A percentile compares a stretch with the other conserved stretches of the same genome.
These are phyloP conservation scores for Artemisia annua DNA, from an alignment of 129 eudicot species.

Conservation along the genomic window DNA sequence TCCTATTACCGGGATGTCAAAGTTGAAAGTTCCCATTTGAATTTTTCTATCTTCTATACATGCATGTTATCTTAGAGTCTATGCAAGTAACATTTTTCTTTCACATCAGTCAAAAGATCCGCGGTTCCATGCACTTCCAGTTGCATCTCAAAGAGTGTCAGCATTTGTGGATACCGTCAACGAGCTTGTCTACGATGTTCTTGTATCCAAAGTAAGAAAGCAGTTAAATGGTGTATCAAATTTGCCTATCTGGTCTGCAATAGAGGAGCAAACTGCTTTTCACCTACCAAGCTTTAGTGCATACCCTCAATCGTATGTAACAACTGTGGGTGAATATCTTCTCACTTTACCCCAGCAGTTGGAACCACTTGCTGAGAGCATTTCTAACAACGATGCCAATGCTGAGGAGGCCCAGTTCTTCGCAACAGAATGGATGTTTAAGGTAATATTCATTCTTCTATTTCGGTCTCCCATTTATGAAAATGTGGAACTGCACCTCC, in stretches of 20 bases:
- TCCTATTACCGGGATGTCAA: neutral
- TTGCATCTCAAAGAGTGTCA: slow-evolving; percentile 84
- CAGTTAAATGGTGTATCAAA: slow-evolving; percentile 67
- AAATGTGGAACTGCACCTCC: neutral
- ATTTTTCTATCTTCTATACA: neutral
- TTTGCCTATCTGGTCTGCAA: slow-evolving; percentile 84
- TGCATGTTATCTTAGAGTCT: neutral
- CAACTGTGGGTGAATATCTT: slow-evolving; percentile 95
- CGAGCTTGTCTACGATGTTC: slow-evolving; percentile 96
- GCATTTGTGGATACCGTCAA: slow-evolving; percentile 93
- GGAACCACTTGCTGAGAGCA: slow-evolving; percentile 93
- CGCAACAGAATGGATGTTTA: slow-evolving; percentile 99
- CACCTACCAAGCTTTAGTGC: slow-evolving; percentile 96
- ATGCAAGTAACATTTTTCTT: slow-evolving; percentile 3
- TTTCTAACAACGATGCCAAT: slow-evolving; percentile 77
- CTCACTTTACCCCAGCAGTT: slow-evolving; percentile 96
- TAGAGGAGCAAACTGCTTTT: slow-evolving; percentile 70
- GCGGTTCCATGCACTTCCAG: slow-evolving; percentile 96
- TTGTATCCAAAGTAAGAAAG: slow-evolving; percentile 85
- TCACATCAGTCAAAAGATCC: slow-evolving; percentile 83
- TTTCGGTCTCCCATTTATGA: neutral
- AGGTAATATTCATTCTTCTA: slow-evolving; percentile 49
- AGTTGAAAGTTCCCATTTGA: neutral
- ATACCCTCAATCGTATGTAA: slow-evolving; percentile 81
- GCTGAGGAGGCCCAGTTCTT: slow-evolving; percentile 96